These are phyloP conservation scores for Coffea canephora DNA, from an alignment of 257 asterid species.

Conservation along the genomic window DNA sequence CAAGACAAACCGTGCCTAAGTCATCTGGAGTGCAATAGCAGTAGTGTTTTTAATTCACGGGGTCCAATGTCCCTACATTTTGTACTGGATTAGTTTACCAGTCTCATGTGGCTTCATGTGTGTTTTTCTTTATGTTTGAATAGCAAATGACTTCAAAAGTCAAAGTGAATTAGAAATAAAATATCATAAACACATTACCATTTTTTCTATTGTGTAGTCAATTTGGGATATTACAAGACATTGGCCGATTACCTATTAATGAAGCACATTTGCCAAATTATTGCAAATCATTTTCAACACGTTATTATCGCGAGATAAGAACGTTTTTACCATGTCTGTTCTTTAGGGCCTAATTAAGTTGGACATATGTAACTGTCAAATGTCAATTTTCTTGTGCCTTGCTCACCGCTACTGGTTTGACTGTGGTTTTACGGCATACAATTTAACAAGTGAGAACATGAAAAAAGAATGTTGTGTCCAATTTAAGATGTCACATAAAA, in stretches of 20 bases:
- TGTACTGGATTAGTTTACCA: background rate
- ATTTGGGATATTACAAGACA: background rate
- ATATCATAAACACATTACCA: background rate
- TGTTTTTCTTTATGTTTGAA: background rate
- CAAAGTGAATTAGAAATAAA: background rate
- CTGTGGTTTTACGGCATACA: constrained; percentile 18
- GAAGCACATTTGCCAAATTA: background rate
- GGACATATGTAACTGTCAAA: background rate
- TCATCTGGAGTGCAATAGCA: too few relatives aligned
- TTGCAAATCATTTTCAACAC: background rate
- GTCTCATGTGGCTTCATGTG: background rate
- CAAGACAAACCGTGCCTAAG: too few relatives aligned
- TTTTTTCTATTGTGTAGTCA: background rate
- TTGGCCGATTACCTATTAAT: background rate
- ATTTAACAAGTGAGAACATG: background rate
- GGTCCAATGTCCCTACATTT: background rate
- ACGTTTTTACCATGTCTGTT: background rate
- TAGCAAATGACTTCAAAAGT: background rate
- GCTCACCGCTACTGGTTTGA: background rate
- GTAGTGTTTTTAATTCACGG: too few relatives aligned
- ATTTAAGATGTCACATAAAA: background rate
- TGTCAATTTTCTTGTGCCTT: background rate
- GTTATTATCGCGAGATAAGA: background rate
- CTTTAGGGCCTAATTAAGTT: background rate
- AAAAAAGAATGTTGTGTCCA: background rate